A percentile compares a stretch with the other conserved stretches of the same genome.
phyloP scores from a whole-genome alignment of 2,329 filamentous ascomycete species.

The Colletotrichum caudatum region DNA sequence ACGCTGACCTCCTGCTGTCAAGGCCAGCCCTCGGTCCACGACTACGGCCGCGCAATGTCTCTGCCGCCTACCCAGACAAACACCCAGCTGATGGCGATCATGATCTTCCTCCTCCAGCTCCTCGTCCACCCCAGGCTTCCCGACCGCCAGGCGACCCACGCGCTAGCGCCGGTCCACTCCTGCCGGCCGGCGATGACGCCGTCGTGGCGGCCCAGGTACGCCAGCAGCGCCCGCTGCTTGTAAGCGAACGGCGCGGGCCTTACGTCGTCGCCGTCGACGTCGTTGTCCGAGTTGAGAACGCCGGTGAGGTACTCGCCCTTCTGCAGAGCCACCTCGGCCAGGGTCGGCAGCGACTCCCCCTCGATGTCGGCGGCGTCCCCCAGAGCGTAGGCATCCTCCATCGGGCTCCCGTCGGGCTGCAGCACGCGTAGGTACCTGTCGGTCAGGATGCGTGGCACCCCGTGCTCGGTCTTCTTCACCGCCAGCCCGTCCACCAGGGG shows the following conservation, averaged over 20 bases:
- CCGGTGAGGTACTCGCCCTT: conserved; percentile 33
- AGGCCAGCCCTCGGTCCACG: rapidly evolving
- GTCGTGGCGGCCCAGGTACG: conserved; percentile 30
- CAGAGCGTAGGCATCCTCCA: conserved; percentile 27
- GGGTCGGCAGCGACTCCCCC: conserved; percentile 20
- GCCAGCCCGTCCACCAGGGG: conserved; percentile 21
- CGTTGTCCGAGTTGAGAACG: not conserved
- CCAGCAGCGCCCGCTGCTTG: conserved; percentile 27
- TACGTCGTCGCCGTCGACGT: not conserved
- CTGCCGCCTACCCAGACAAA: conserved; percentile 33
- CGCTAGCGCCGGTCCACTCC: conserved; percentile 31
- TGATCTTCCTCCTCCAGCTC: conserved; percentile 36
- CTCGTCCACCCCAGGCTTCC: conserved; percentile 33
- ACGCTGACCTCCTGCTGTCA: too few species aligned
- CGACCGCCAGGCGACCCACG: conserved; percentile 34
- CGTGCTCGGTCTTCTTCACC: conserved; percentile 24
- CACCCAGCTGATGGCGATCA: conserved; percentile 28
- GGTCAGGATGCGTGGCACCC: conserved; percentile 24
- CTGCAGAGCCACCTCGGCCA: conserved; percentile 35
- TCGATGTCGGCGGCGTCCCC: conserved; percentile 33
- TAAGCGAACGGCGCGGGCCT: conserved; percentile 8
- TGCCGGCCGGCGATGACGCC: conserved; percentile 33
- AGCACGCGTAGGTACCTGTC: conserved; percentile 31
- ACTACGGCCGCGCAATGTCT: conserved; percentile 29
- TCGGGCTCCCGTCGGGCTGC: conserved; percentile 23